Conservation (phyloP, 257 asterid genomes). For the Striga asiatica region DNA sequence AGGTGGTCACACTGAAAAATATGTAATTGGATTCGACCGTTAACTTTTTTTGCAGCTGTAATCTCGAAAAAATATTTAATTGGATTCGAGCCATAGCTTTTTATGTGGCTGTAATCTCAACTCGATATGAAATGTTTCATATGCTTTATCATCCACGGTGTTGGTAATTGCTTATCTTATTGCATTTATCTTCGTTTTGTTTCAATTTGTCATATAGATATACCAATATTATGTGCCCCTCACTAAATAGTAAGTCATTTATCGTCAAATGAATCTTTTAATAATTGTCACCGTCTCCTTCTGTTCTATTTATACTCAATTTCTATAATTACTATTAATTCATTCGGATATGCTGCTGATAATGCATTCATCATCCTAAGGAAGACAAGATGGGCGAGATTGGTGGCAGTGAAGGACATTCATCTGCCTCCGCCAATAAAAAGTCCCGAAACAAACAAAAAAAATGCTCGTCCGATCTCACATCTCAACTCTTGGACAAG, state of each 20-base stretch:
- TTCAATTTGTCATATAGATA: not conserved
- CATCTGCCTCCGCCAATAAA: constrained; percentile 18
- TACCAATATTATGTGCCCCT: no score
- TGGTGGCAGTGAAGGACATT: constrained; percentile 18
- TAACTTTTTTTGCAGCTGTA: no score
- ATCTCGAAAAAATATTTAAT: no score
- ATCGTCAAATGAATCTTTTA: no score
- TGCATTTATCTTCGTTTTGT: constrained; percentile 1
- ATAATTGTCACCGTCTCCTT: not conserved
- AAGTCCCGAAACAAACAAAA: constrained; percentile 60
- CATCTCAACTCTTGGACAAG: no score
- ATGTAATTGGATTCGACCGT: not conserved
- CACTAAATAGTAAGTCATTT: no score
- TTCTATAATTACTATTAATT: not conserved
- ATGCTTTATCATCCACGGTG: not conserved
- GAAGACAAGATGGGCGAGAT: constrained; percentile 31
- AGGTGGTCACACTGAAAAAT: not conserved
- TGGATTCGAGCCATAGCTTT: no score
- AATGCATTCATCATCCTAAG: not conserved
- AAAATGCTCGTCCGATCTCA: constrained; percentile 38
- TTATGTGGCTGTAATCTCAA: no score
- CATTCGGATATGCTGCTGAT: constrained; percentile 3
- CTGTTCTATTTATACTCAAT: not conserved
- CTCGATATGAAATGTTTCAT: no score
- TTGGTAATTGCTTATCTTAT: constrained; percentile 4